Percentiles rank a stretch among this genome's conserved stretches.
phyloP scores from a whole-genome alignment of 2,329 filamentous ascomycete genomes.

The Pseudogymnoascus sp. region DNA sequence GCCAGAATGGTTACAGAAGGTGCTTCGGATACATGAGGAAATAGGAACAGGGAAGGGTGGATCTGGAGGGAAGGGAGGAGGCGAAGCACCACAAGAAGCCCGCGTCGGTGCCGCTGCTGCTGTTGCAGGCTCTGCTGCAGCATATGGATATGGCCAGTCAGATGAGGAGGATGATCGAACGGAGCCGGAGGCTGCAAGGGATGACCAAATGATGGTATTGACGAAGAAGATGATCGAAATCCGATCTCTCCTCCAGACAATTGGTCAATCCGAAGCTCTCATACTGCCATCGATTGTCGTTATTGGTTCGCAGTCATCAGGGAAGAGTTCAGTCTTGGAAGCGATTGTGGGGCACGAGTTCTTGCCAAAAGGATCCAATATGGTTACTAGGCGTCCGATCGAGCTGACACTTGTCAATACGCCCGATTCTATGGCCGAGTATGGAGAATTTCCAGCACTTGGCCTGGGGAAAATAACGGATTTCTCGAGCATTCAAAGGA shows the following conservation, averaged over 20 bases:
- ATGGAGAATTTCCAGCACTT: constrained; percentile 91
- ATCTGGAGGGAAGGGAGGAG: constrained; percentile 38
- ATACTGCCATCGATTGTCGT: constrained; percentile 97
- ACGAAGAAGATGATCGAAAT: constrained; percentile 99
- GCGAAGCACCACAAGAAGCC: constrained; percentile 50
- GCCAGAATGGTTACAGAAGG: constrained; percentile 71
- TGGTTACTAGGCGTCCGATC: constrained; percentile 94
- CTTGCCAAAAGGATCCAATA: constrained; percentile 93
- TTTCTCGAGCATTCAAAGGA: constrained; percentile 86
- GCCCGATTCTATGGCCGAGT: constrained; percentile 77
- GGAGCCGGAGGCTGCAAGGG: constrained; percentile 63
- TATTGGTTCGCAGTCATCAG: constrained; percentile 95
- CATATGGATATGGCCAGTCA: constrained; percentile 70
- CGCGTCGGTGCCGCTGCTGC: constrained; percentile 55
- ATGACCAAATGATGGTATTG: constrained; percentile 99
- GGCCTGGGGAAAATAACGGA: constrained; percentile 86
- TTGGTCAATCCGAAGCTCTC: constrained; percentile 84
- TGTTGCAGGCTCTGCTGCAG: constrained; percentile 67
- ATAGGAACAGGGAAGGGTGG: constrained; percentile 38
- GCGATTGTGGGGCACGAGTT: constrained; percentile 98
- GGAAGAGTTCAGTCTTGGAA: constrained; percentile 94
- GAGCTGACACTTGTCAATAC: constrained; percentile 96
- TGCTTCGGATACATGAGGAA: constrained; percentile 58
- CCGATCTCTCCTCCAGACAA: constrained; percentile 78
- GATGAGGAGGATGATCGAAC: constrained; percentile 59